These are phyloP conservation scores for Agapanthus africanus DNA, from an alignment of 106 monocot genomes.

Conservation along the genomic window DNA sequence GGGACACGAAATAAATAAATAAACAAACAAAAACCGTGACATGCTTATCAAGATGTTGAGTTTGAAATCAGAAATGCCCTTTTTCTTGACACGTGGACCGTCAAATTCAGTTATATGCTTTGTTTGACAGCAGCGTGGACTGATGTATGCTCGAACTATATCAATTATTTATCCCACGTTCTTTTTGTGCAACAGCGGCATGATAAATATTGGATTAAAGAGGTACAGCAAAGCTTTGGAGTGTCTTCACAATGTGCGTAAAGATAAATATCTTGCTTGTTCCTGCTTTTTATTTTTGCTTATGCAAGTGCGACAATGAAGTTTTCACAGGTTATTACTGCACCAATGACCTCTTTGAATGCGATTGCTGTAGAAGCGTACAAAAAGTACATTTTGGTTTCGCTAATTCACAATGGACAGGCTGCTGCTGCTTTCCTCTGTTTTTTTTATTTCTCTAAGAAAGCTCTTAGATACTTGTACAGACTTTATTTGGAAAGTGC, in stretches of 20 bases:
- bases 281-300: no score
- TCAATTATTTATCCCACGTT: slow-evolving; percentile 1
- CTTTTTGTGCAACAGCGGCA: slow-evolving; percentile 48
- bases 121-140: not conserved
- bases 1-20: no score
- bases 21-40: not conserved
- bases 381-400: slow-evolving; percentile 92
- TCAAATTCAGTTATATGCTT: no score
- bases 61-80: not conserved
- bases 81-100: no score
- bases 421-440: slow-evolving; percentile 24
- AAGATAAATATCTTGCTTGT: no score
- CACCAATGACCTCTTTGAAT: slow-evolving; percentile 81
- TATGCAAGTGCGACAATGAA: no score
- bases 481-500: no score
- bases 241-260: slow-evolving; percentile 80
- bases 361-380: slow-evolving; percentile 98
- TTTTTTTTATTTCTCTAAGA: not conserved
- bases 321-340: slow-evolving; percentile 77
- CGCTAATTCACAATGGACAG: slow-evolving; percentile 85
- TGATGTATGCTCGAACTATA: no score
- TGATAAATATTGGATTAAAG: slow-evolving; percentile 90
- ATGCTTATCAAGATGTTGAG: not conserved
- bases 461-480: slow-evolving; percentile 6
- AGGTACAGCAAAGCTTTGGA: slow-evolving; percentile 67